Conservation (phyloP, 306 rosid species). For the Dryas drummondii region DNA sequence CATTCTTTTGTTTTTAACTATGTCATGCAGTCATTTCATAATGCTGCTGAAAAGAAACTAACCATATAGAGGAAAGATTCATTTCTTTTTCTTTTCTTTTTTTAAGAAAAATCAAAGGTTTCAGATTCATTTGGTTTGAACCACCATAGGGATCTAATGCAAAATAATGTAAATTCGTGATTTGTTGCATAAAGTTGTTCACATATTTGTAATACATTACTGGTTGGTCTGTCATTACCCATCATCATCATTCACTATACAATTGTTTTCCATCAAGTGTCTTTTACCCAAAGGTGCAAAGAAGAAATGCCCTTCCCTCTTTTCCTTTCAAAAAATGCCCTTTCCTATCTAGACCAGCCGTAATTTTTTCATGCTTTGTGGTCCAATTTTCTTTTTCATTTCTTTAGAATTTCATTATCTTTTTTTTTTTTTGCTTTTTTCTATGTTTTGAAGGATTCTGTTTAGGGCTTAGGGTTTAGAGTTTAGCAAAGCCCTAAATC, state of each 20-base stretch:
- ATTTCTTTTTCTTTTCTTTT: no score
- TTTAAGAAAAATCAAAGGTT: neutral
- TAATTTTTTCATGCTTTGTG: no score
- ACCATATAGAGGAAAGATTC: neutral
- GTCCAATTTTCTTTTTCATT: no score
- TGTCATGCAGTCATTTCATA: neutral
- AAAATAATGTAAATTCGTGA: neutral
- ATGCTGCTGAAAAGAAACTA: neutral
- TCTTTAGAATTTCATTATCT: no score
- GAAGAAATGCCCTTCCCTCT: no score
- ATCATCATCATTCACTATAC: neutral
- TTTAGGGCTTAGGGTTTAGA: no score
- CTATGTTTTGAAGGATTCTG: no score
- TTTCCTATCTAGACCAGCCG: no score
- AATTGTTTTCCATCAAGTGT: neutral
- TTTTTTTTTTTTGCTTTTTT: no score
- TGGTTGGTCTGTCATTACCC: neutral
- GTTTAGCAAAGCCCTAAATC: no score
- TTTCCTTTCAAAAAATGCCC: no score
- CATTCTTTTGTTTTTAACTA: neutral
- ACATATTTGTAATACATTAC: neutral
- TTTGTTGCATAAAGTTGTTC: neutral
- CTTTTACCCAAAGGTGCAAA: no score
- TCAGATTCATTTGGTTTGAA: neutral
- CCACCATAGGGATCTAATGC: neutral